Evolutionary conservation across 2,329 filamentous ascomycete species (phyloP).

Genomic region (Diaporthe caulivora): DNA sequence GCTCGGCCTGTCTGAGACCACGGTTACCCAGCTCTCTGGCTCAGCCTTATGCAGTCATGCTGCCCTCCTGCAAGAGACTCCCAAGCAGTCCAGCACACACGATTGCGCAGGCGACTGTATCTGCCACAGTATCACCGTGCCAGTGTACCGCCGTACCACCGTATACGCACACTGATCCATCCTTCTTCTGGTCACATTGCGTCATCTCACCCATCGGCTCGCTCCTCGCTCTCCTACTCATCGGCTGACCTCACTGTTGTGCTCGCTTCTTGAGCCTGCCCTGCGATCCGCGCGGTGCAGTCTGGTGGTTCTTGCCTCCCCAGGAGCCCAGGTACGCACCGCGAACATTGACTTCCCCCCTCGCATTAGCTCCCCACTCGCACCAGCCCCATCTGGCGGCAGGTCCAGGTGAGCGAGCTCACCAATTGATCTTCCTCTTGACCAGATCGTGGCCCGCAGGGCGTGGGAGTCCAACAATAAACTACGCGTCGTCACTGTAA

Average conservation of each 20-base stretch:
- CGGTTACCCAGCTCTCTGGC: conserved; percentile 24
- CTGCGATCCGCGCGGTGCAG: not conserved
- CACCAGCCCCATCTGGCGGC: not conserved
- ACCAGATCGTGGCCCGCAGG: not conserved
- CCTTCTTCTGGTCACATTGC: conserved; percentile 13
- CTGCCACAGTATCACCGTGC: not conserved
- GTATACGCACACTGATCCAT: not conserved
- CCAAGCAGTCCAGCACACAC: not conserved
- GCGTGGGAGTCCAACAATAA: not conserved
- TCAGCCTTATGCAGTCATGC: conserved; percentile 37
- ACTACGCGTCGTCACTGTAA: not conserved
- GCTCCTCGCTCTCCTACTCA: conserved; percentile 8
- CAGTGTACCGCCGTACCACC: conserved; percentile 5
- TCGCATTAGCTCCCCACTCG: conserved; percentile 8
- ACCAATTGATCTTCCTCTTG: not conserved
- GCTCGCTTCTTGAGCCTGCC: conserved; percentile 11
- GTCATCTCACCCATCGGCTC: conserved; percentile 24
- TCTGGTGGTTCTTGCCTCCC: not conserved
- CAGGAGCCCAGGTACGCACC: conserved; percentile 2
- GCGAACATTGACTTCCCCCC: not conserved
- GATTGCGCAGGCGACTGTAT: not conserved
- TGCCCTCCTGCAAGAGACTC: conserved; percentile 1
- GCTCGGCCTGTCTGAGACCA: conserved; percentile 3
- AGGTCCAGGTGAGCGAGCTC: not conserved
- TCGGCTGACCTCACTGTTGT: not conserved